phyloP scores from a whole-genome alignment of 805 yeast species.

The Ogataea populi-albae region DNA sequence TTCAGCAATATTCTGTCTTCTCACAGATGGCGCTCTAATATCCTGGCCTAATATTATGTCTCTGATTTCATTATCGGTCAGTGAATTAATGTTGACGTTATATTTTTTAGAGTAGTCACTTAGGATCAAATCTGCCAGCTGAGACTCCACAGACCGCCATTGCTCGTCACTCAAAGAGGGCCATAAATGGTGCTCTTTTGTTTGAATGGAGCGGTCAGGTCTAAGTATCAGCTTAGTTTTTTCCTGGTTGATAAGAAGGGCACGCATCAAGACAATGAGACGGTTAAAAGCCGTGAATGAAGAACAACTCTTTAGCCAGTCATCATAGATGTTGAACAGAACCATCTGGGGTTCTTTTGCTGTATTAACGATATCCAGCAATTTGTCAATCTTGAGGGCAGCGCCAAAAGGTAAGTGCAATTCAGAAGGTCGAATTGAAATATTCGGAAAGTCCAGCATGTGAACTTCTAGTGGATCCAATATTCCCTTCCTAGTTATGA shows the following conservation, averaged over 20 bases:
- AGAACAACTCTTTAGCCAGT: constrained; percentile 82
- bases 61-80: constrained; percentile 91
- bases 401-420: constrained; percentile 86
- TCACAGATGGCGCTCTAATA: constrained; percentile 82
- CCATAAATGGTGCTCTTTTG: constrained; percentile 86
- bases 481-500: constrained; percentile 87
- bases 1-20: constrained; percentile 81
- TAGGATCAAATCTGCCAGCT: constrained; percentile 82
- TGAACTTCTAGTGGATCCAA: constrained; percentile 94
- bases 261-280: constrained; percentile 76
- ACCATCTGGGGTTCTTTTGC: constrained; percentile 95
- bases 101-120: constrained; percentile 82
- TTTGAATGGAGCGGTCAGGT: constrained; percentile 67
- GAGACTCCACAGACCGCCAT: constrained; percentile 88
- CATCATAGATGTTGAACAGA: constrained; percentile 86
- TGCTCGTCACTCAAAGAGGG: constrained; percentile 85
- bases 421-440: constrained; percentile 85
- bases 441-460: constrained; percentile 94
- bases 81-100: constrained; percentile 77
- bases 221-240: constrained; percentile 69
- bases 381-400: constrained; percentile 75
- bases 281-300: constrained; percentile 94
- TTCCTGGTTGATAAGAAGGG: constrained; percentile 73
- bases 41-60: constrained; percentile 95
- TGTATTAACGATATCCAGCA: constrained; percentile 72